Conservation (phyloP, 2,329 filamentous ascomycete species). For the Talaromyces sp. region DNA sequence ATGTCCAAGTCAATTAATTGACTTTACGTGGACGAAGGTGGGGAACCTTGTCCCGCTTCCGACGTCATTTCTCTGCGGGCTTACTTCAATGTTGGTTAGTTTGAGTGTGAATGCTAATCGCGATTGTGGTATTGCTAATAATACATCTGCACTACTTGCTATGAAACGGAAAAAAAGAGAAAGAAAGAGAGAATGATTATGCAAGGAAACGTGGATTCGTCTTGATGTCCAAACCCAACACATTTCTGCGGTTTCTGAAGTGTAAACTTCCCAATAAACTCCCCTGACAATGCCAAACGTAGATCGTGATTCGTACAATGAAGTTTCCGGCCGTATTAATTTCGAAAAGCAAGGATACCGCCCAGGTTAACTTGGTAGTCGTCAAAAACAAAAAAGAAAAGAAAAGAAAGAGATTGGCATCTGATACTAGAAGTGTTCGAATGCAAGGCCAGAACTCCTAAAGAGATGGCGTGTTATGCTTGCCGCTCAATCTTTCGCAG, state of each 20-base stretch:
- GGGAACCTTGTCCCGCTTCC: not conserved
- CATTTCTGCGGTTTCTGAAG: not conserved
- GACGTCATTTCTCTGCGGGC: not conserved
- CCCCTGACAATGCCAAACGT: not conserved
- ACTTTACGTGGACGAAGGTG: not conserved
- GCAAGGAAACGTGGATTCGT: not conserved
- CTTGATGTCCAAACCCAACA: not conserved
- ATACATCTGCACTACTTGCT: not conserved
- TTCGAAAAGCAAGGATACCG: not conserved
- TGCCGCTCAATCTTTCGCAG: constrained; percentile 28
- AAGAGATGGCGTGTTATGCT: not conserved
- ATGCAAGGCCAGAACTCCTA: not conserved
- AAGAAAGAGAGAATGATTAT: not conserved
- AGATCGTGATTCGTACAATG: not conserved
- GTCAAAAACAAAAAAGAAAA: not conserved
- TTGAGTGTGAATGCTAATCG: not conserved
- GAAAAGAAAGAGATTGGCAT: not conserved
- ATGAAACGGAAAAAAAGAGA: not conserved
- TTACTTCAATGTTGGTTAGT: not conserved
- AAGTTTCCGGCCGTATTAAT: not conserved
- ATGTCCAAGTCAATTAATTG: not conserved
- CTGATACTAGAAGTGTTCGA: not conserved
- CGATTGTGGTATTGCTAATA: not conserved
- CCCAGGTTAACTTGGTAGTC: not conserved
- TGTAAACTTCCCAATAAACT: not conserved